A percentile compares a stretch with the other conserved stretches of the same genome.
Evolutionary conservation across 2,329 filamentous ascomycete genomes (phyloP).

Genomic region (Colletotrichum melonis): DNA sequence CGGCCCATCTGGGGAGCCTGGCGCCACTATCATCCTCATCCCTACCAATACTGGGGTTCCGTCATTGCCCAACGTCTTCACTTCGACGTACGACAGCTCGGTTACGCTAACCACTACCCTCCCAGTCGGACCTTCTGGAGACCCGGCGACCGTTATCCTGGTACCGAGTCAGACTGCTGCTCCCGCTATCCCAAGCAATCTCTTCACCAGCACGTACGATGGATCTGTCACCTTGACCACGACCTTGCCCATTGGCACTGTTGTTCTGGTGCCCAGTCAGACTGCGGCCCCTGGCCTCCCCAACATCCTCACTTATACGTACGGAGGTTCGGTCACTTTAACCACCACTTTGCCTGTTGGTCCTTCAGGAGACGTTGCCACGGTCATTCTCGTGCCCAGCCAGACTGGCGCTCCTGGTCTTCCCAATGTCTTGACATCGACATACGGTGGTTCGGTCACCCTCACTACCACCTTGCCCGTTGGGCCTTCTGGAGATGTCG

Average conservation of each 20-base stretch:
- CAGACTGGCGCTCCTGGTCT: not conserved
- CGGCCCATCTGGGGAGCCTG: not conserved
- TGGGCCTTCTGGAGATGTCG: not conserved
- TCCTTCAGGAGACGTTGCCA: not conserved
- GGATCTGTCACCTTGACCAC: not conserved
- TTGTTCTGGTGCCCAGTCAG: not conserved
- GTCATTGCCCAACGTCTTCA: not conserved
- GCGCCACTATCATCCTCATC: not conserved
- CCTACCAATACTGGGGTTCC: not conserved
- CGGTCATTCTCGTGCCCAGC: not conserved
- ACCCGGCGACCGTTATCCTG: not conserved
- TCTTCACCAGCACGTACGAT: conserved; percentile 3
- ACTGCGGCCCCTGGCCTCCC: not conserved
- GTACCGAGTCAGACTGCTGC: not conserved
- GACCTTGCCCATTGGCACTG: not conserved
- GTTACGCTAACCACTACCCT: not conserved
- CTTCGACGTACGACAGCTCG: conserved; percentile 1
- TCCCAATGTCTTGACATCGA: not conserved
- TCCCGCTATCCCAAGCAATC: not conserved
- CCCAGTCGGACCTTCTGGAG: not conserved
- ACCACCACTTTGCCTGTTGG: not conserved
- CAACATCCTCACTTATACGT: not conserved
- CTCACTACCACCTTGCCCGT: not conserved
- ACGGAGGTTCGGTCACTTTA: not conserved
- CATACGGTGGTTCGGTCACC: not conserved